phyloP scores from a whole-genome alignment of 441 rosid genomes.

The Arabidopsis hybrid region DNA sequence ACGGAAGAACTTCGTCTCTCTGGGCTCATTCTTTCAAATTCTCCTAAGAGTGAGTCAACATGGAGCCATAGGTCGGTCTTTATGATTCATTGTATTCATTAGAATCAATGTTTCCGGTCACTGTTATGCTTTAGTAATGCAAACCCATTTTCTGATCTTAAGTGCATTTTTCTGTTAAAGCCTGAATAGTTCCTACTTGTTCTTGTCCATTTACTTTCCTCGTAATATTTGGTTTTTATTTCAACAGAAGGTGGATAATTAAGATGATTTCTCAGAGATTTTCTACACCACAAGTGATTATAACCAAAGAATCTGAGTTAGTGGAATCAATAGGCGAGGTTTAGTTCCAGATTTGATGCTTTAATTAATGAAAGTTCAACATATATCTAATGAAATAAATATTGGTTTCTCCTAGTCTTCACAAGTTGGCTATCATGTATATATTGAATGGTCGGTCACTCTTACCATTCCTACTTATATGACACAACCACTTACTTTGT shows the following conservation, averaged over 20 bases:
- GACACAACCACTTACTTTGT: neutral
- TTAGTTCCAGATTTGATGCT: constrained; percentile 57
- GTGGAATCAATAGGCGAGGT: constrained; percentile 95
- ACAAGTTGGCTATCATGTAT: constrained; percentile 15
- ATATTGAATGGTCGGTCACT: no score
- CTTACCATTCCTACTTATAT: neutral
- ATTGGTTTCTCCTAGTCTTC: constrained; percentile 32
- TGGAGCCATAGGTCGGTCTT: constrained; percentile 86
- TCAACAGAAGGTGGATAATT: constrained; percentile 89
- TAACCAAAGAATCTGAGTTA: constrained; percentile 82
- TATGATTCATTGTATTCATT: constrained; percentile 1
- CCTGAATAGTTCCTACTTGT: neutral
- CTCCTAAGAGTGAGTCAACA: constrained; percentile 91
- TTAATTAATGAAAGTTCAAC: constrained; percentile 60
- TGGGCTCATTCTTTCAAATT: constrained; percentile 78
- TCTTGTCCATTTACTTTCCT: neutral
- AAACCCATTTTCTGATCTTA: neutral
- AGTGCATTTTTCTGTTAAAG: neutral
- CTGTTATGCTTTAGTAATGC: neutral
- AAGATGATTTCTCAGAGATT: constrained; percentile 63
- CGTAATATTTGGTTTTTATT: constrained; percentile 24
- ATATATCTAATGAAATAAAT: constrained; percentile 42
- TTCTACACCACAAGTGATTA: constrained; percentile 58
- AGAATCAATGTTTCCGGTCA: constrained; percentile 11
- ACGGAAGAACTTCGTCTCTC: constrained; percentile 78